Evolutionary conservation across 2,329 filamentous ascomycete species (phyloP).

Genomic region (Fusarium subglutinans): DNA sequence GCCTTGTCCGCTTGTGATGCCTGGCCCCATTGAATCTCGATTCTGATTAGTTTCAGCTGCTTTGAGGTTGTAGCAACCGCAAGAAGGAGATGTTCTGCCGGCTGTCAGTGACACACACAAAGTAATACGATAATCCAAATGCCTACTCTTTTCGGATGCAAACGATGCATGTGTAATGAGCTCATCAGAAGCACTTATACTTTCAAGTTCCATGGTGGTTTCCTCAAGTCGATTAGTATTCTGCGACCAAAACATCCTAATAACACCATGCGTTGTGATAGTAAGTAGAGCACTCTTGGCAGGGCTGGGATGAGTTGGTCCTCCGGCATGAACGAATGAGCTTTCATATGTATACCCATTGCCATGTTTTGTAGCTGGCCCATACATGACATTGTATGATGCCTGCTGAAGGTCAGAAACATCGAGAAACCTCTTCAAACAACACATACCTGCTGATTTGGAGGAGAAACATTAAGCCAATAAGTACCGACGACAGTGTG

Average conservation of each 20-base stretch:
- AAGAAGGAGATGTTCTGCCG: constrained; percentile 65
- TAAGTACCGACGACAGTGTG: constrained; percentile 83
- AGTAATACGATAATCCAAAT: not conserved
- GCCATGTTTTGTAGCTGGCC: constrained; percentile 71
- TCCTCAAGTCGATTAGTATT: constrained; percentile 78
- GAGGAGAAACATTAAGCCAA: constrained; percentile 76
- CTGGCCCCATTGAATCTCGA: constrained; percentile 76
- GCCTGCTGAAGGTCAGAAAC: constrained; percentile 33
- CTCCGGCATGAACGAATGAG: constrained; percentile 70
- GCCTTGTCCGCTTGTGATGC: constrained; percentile 63
- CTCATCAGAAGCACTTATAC: constrained; percentile 75
- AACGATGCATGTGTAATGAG: constrained; percentile 83
- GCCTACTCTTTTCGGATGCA: constrained; percentile 76
- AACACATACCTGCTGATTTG: constrained; percentile 50
- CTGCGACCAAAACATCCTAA: constrained; percentile 82
- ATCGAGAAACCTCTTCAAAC: not conserved
- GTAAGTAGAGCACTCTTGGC: constrained; percentile 79
- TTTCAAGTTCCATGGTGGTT: constrained; percentile 77
- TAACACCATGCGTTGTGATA: constrained; percentile 76
- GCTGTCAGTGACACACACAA: constrained; percentile 37
- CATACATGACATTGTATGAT: constrained; percentile 60
- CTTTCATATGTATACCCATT: constrained; percentile 75
- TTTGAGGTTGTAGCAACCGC: constrained; percentile 75
- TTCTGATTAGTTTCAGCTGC: constrained; percentile 77
- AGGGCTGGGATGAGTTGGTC: constrained; percentile 77